These are phyloP conservation scores for Amanita phalloides DNA, from an alignment of 768 basidiomycete genomes.

Conservation along the genomic window DNA sequence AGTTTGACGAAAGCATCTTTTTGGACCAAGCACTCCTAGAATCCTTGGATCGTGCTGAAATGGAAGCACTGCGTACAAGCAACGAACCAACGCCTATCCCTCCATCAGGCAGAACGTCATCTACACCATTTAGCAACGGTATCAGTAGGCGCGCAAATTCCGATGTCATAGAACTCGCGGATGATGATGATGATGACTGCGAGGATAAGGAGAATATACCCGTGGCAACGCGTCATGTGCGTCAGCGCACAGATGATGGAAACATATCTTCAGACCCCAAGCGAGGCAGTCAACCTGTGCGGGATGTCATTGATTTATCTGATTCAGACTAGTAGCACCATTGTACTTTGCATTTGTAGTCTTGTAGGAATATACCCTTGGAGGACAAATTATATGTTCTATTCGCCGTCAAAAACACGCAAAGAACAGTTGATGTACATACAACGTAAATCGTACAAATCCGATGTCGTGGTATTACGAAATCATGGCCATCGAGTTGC, in stretches of 20 bases:
- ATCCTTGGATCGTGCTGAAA: slow-evolving; percentile 24
- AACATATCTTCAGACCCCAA: neutral
- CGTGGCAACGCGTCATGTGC: slow-evolving; percentile 6
- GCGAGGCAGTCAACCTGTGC: slow-evolving; percentile 4
- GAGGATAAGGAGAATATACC: slow-evolving; percentile 8
- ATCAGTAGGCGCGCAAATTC: neutral
- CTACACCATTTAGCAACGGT: neutral
- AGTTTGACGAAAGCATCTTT: slow-evolving; percentile 12
- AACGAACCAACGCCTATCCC: neutral
- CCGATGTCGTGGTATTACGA: slow-evolving; percentile 6
- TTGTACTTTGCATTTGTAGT: neutral
- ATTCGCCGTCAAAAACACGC: slow-evolving; percentile 5
- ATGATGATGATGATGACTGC: slow-evolving; percentile 1
- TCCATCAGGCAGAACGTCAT: neutral
- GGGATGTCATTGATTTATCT: slow-evolving; percentile 50
- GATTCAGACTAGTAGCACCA: slow-evolving; percentile 27
- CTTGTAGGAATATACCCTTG: neutral
- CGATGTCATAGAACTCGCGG: slow-evolving; percentile 7
- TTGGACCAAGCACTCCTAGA: slow-evolving; percentile 30
- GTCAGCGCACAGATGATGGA: slow-evolving; percentile 1
- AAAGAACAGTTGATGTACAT: slow-evolving; percentile 9
- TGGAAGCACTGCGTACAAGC: slow-evolving; percentile 10
- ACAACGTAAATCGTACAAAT: slow-evolving; percentile 3
- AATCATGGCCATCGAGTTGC: slow-evolving; percentile 6
- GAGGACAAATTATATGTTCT: slow-evolving; percentile 3